These are phyloP conservation scores for Blastobotrys mokoenaii DNA, from an alignment of 805 yeast genomes.

Conservation along the genomic window DNA sequence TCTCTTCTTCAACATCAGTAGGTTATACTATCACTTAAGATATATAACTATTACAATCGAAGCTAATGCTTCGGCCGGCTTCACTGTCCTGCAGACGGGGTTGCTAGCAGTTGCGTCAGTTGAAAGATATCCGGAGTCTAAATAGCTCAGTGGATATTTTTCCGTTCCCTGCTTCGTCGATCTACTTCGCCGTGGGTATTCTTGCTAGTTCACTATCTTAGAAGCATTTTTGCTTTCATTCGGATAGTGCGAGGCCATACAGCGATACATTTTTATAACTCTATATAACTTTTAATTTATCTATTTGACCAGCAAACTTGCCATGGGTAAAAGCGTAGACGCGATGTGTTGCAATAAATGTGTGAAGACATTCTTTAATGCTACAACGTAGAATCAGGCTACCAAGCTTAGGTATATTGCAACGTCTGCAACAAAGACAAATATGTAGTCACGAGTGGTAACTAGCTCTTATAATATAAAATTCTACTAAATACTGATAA, in stretches of 20 bases:
- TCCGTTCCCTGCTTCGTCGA: conserved; percentile 35
- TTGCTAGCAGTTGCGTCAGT: conserved; percentile 15
- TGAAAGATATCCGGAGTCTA: conserved; percentile 21
- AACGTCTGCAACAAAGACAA: too few species aligned
- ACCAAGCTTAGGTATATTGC: too few species aligned
- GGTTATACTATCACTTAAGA: conserved; percentile 25
- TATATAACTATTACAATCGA: conserved; percentile 17
- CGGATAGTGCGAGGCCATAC: conserved; percentile 21
- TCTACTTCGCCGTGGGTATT: conserved; percentile 19
- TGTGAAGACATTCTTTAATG: too few species aligned
- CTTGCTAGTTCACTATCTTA: conserved; percentile 20
- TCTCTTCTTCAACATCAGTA: conserved; percentile 20
- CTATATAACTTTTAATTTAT: background rate
- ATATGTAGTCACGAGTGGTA: too few species aligned
- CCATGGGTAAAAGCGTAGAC: too few species aligned
- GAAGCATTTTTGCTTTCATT: conserved; percentile 7
- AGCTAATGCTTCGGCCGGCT: conserved; percentile 14
- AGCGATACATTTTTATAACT: conserved; percentile 24
- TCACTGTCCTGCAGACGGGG: conserved; percentile 16
- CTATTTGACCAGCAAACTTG: too few species aligned
- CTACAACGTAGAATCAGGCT: too few species aligned
- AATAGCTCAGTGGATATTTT: conserved; percentile 24
- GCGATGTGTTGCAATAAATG: too few species aligned
- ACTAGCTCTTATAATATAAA: too few species aligned
- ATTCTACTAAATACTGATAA: too few species aligned